These are phyloP conservation scores for Psilocybe subaeruginosa DNA, from an alignment of 768 basidiomycete genomes.

Conservation along the genomic window DNA sequence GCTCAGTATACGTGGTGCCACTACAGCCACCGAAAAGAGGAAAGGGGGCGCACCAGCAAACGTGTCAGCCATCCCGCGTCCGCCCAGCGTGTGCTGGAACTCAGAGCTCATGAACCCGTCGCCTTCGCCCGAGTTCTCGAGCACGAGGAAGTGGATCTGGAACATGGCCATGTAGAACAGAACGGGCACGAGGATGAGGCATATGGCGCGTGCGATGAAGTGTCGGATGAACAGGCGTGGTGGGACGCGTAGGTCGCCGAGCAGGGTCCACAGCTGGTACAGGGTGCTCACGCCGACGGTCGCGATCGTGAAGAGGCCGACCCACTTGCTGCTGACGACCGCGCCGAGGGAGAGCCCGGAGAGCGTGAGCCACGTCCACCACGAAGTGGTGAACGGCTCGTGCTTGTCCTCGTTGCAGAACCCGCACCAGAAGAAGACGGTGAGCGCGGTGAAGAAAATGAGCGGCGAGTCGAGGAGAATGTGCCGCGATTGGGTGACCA, in stretches of 20 bases:
- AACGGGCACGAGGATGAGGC: constrained; percentile 84
- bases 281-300: constrained; percentile 88
- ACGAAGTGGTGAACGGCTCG: constrained; percentile 77
- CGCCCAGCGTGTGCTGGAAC: constrained; percentile 94
- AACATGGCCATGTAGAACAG: constrained; percentile 98
- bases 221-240: constrained; percentile 80
- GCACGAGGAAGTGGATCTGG: constrained; percentile 88
- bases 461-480: constrained; percentile 99
- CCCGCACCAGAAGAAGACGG: constrained; percentile 82
- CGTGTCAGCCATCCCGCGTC: constrained; percentile 91
- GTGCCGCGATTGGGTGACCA: constrained; percentile 93
- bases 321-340: constrained; percentile 96
- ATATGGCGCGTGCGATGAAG: constrained; percentile 87
- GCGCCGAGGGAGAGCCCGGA: constrained; percentile 92
- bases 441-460: constrained; percentile 95
- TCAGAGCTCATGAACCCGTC: constrained; percentile 99
- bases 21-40: neutral
- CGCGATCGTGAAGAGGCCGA: constrained; percentile 96
- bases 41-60: constrained; percentile 62
- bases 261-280: constrained; percentile 83
- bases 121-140: constrained; percentile 91
- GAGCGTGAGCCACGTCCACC: constrained; percentile 93
- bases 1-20: neutral
- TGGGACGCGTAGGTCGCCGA: constrained; percentile 84
- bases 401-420: constrained; percentile 92